Base-by-base conservation (phyloP, 305 asterid genomes). In the Fraxinus xanthoxyloides region DNA sequence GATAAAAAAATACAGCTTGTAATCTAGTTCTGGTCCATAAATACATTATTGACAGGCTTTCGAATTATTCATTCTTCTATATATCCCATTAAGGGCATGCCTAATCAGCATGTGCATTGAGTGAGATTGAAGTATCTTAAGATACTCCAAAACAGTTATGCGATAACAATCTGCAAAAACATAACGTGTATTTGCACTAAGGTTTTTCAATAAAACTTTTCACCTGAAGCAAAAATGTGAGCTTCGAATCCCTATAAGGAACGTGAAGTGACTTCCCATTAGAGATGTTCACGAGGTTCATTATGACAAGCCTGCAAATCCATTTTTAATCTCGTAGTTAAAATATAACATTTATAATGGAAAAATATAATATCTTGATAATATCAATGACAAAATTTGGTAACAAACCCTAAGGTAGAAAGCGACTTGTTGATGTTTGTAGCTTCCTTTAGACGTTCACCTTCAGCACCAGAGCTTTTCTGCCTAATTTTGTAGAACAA, bases 391-490 rank as follows among this genome's bases (percentile, higher is more conserved):
- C 43, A 48, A 82, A 79, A 74, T 38, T 24, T 83, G 70, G 79
- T 78, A 77, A 56, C 89, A 77, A 78, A 97, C 99, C 99, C 99
- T 87, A 97, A 87, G 63, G 99, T 93, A 79, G 99, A 97, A 78
- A 97, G 97, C 76, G 98, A 94, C 84, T 94, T 97, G 92, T 97
- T 97, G 89, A 97, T 96, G 87, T 94, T 94, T 51, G 97, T 93
- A 82, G 98, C 99, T 90, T 94, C 99, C 89, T 93, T 96, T 85
- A 96, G 85, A 51, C 98, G 97, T 82, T 97, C 99, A 74, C 98
- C 99, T 92, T 97, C 99, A 31, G 98, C 98, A 69, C 99, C 99
- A 51, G 98, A 94, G 88, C 98, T 94, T 89, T 96, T 94, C 88
- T 97, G 99, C 94, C 98, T 97, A 79, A 72, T 54, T 76, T 88